Evolutionary conservation across 2,329 filamentous ascomycete genomes (phyloP), one percentile per base, ranked within the genome.

Genomic region (Phyllosticta citribraziliensis): DNA sequence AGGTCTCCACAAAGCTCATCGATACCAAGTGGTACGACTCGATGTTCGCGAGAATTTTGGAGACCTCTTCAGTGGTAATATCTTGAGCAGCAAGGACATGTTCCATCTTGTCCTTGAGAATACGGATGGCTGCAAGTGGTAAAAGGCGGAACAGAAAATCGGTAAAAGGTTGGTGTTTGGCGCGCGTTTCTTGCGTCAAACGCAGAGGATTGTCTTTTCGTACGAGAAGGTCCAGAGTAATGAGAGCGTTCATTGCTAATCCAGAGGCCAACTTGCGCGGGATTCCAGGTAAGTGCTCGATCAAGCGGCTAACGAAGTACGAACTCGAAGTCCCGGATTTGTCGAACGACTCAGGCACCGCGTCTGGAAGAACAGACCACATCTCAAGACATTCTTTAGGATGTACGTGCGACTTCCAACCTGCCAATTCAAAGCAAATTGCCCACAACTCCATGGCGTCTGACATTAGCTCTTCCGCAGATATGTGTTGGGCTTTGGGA

Each of bases 201-300:
- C 63, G 57, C 19, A 68, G 55, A 19, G 65, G 62, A 14, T 57
- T 24, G 5, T 56, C 61, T 6, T 62, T 56, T 8, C 62, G 63
- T 40, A 67, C 66, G 12, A 71, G 69, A 12, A 71, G 58, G 12
- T 65, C 68, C 63, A 71, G 74, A 1, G 72, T 58, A 27, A 68
- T 67, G 1, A 72, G 60, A 4, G 72, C 71, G 52, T 69, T 70
- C 58, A 72, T 72, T 2, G 64, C 17, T 47, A 47, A n/a, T n/a
- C 40, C 40, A 8, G 40, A n/a, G 6, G 40, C 40, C 17, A 47
- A 8, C 2, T 5, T 19, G 17, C 40, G 40, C n/a, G 40, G 40
- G 14, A 47, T 47, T n/a, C 40, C 40, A 47, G 40, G 40, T 17
- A 47, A 47, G 14, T 47, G 40, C 6, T 47, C 40, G 8, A 47